A percentile compares a stretch with the other conserved stretches of the same genome.
phyloP scores from a whole-genome alignment of 2,329 filamentous ascomycete genomes.

The Pseudonectria buxi region DNA sequence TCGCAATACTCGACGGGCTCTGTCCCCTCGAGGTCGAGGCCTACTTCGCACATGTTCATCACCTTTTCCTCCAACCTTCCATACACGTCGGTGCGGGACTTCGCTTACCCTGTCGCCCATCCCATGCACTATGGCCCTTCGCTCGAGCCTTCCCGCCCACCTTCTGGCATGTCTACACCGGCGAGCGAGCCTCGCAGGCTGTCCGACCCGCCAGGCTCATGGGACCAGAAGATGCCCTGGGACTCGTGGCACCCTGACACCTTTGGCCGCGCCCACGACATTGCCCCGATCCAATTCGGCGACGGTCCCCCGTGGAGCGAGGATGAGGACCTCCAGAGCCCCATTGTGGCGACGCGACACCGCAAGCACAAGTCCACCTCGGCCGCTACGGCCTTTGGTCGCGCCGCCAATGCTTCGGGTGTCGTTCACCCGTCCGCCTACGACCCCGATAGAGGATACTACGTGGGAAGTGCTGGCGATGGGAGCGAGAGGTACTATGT shows the following conservation, averaged over 20 bases:
- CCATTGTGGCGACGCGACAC: conserved; percentile 77
- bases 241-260: conserved; percentile 47
- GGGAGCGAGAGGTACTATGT: conserved; percentile 71
- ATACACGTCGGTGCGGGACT: conserved; percentile 91
- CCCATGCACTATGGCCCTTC: conserved; percentile 93
- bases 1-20: conserved; percentile 78
- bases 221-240: conserved; percentile 63
- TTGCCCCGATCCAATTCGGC: conserved; percentile 76
- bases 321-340: conserved; percentile 90
- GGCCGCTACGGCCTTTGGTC: conserved; percentile 36
- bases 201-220: conserved; percentile 73
- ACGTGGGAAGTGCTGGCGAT: conserved; percentile 60
- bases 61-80: conserved; percentile 77
- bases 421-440: conserved; percentile 44
- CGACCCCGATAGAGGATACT: conserved; percentile 59
- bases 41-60: conserved; percentile 74
- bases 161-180: conserved; percentile 77
- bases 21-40: conserved; percentile 63
- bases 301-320: conserved; percentile 92
- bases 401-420: conserved; percentile 37
- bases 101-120: conserved; percentile 78
- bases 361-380: conserved; percentile 74
- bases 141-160: conserved; percentile 60
- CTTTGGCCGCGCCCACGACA: conserved; percentile 58
- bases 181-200: conserved; percentile 71